These are phyloP conservation scores for Cytospora mali DNA, from an alignment of 2,329 filamentous ascomycete genomes.

Conservation along the genomic window DNA sequence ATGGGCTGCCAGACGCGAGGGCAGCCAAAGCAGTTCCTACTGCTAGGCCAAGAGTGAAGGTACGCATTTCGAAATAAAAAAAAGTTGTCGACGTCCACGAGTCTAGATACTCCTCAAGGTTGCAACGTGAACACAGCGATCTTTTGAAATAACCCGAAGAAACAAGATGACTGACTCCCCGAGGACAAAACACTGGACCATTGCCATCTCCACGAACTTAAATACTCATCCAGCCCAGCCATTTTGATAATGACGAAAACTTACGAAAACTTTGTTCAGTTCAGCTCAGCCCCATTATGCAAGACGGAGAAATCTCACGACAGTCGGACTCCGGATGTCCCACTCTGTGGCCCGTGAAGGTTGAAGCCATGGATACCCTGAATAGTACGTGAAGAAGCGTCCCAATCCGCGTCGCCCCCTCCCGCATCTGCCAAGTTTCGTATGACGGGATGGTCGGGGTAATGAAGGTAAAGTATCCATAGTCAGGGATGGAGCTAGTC, in stretches of 20 bases:
- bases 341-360: too few relatives aligned
- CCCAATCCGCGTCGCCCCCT: neutral
- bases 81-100: neutral
- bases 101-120: too few relatives aligned
- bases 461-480: neutral
- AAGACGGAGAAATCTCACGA: neutral
- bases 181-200: neutral
- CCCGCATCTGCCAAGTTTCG: neutral
- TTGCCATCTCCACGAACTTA: neutral
- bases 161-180: neutral
- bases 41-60: neutral
- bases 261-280: neutral
- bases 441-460: neutral
- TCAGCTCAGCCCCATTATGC: neutral
- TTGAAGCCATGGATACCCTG: neutral
- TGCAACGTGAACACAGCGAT: too few relatives aligned
- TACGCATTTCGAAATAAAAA: too few relatives aligned
- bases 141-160: too few relatives aligned
- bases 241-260: too few relatives aligned
- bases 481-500: neutral
- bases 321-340: neutral
- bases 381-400: neutral
- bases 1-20: conserved; percentile 2
- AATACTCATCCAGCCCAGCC: too few relatives aligned
- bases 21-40: neutral